Percentiles rank a stretch among this genome's conserved stretches.
These are phyloP conservation scores for Fusarium subtropicale DNA, from an alignment of 2,329 filamentous ascomycete species.

Conservation along the genomic window DNA sequence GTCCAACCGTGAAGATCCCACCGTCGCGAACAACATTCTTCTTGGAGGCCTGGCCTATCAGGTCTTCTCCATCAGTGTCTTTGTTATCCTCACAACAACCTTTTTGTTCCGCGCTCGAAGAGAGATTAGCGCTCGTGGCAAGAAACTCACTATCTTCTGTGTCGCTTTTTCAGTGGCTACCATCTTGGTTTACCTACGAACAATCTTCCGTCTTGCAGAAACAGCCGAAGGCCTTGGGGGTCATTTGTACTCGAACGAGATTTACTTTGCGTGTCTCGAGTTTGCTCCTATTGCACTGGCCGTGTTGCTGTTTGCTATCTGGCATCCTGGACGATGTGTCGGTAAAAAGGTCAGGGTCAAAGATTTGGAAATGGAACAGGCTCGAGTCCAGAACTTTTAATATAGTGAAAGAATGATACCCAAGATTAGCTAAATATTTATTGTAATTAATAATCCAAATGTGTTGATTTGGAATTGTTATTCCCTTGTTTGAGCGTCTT, in stretches of 20 bases:
- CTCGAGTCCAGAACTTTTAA: slow-evolving; percentile 29
- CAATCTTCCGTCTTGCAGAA: slow-evolving; percentile 65
- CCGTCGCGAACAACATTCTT: slow-evolving; percentile 65
- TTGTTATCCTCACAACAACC: slow-evolving; percentile 56
- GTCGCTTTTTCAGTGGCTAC: slow-evolving; percentile 58
- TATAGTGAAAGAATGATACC: slow-evolving; percentile 2
- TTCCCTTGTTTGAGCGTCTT: not conserved
- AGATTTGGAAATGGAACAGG: slow-evolving; percentile 37
- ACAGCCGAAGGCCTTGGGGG: slow-evolving; percentile 62
- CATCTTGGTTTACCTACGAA: slow-evolving; percentile 63
- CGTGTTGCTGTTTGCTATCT: slow-evolving; percentile 56
- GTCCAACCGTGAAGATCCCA: slow-evolving; percentile 62
- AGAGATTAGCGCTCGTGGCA: slow-evolving; percentile 40
- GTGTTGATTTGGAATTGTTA: not conserved
- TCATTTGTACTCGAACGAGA: slow-evolving; percentile 61
- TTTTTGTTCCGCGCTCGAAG: slow-evolving; percentile 56
- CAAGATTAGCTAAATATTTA: slow-evolving; percentile 1
- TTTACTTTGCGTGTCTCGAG: slow-evolving; percentile 65
- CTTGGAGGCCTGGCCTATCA: slow-evolving; percentile 67
- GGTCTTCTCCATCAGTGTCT: slow-evolving; percentile 62
- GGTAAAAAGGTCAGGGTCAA: slow-evolving; percentile 42
- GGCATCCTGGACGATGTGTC: slow-evolving; percentile 49
- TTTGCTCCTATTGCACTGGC: slow-evolving; percentile 66
- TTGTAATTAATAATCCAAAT: not conserved
- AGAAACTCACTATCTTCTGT: slow-evolving; percentile 55